These are phyloP conservation scores for Leccinum pallidistipes DNA, from an alignment of 1,284 basidiomycete genomes.

Conservation along the genomic window DNA sequence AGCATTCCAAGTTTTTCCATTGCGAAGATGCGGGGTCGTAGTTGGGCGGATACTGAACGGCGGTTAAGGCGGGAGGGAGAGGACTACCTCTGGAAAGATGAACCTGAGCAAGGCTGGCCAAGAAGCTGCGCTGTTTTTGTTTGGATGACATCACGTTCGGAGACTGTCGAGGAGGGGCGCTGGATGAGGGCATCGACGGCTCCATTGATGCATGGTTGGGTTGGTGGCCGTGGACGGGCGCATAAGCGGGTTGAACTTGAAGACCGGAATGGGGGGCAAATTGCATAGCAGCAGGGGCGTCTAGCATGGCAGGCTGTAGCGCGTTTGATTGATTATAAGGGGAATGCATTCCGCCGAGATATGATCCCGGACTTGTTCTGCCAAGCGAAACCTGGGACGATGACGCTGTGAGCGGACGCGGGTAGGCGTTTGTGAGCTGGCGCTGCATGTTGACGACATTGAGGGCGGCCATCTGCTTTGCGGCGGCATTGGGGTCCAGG, in stretches of 20 bases:
- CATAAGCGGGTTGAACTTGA: slow-evolving; percentile 23
- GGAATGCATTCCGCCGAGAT: slow-evolving; percentile 56
- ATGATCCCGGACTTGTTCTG: slow-evolving; percentile 67
- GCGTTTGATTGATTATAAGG: slow-evolving; percentile 44
- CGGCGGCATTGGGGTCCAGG: slow-evolving; percentile 55
- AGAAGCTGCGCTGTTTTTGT: slow-evolving; percentile 57
- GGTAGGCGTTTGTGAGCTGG: slow-evolving; percentile 48
- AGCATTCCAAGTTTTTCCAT: slow-evolving; percentile 64
- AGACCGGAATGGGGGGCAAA: slow-evolving; percentile 32
- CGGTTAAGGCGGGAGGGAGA: slow-evolving; percentile 66
- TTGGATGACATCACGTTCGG: slow-evolving; percentile 35
- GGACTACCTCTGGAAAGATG: slow-evolving; percentile 56
- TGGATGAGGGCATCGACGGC: slow-evolving; percentile 41
- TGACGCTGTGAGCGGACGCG: slow-evolving; percentile 40
- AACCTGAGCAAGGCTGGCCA: slow-evolving; percentile 54
- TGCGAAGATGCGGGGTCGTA: slow-evolving; percentile 61
- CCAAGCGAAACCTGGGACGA: slow-evolving; percentile 35
- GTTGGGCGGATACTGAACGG: slow-evolving; percentile 47
- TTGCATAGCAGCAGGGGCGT: slow-evolving; percentile 27
- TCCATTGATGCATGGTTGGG: slow-evolving; percentile 44
- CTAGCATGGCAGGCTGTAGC: slow-evolving; percentile 37
- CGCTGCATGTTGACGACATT: slow-evolving; percentile 62
- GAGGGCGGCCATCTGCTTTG: slow-evolving; percentile 77
- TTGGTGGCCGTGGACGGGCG: slow-evolving; percentile 31
- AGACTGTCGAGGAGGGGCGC: slow-evolving; percentile 31